Base-by-base conservation (phyloP, 2,329 filamentous ascomycete genomes). In the Calonectria henricotiae region DNA sequence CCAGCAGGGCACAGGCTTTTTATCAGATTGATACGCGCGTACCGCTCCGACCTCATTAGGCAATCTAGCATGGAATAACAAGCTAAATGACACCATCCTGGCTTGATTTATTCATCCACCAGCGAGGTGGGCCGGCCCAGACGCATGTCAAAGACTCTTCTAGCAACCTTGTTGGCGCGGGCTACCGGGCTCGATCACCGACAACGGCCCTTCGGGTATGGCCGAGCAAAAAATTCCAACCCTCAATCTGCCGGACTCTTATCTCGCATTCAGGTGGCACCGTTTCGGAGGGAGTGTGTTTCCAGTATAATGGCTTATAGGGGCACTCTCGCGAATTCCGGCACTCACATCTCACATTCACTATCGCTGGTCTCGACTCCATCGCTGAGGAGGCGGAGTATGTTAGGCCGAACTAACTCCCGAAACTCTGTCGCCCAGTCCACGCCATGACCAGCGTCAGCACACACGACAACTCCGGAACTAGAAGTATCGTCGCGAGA, bases 31-130 rank as follows among this genome's bases (percentile, higher is more conserved):
- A 61, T 63, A 54, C 67, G 43, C 46, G 27, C 63, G 46, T 65
- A 49, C 32, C 62, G 17, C 62, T 60, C 65, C 61, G 51, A 37
- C 23, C 30, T 54, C 72, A 58, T 74, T 76, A 76, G 76, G 68
- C 76, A 71, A 76, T 77, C 65, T 72, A 76, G 75, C 73, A 68
- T 71, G 60, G 64, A 68, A 78, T 78, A 78, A 78, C 76, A 75
- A 76, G 76, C 76, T 78, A 62, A 75, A 78, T 78, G 74, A 76
- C 76, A 78, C 76, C 76, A 78, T 78, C 75, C 69, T 65, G 68
- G 69, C 37, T 61, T 64, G 69, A 68, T 72, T 71, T 67, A 69
- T 69, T 69, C 67, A 70, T 60, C 58, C 69, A 65, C 71, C 68
- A 62, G 71, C 65, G 72, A 70, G 64, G 71, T 76, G 78, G 76